Base-by-base conservation (phyloP, 345 rosid genomes). In the Populus ilicifolia region DNA sequence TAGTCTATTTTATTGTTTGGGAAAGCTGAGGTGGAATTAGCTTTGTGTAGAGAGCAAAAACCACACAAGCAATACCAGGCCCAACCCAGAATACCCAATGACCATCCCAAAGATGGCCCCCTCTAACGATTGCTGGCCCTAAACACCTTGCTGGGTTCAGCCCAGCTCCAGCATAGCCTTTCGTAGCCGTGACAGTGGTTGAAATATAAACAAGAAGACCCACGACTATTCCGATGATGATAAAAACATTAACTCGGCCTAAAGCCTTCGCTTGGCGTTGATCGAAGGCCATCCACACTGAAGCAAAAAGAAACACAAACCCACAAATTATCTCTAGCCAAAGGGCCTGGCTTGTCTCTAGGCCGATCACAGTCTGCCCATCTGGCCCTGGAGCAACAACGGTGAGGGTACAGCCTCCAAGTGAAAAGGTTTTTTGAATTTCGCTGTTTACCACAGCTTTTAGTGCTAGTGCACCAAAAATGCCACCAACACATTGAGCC, bases 81-180 rank as follows among this genome's bases (percentile, higher is more conserved):
- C 80, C 83, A 72, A 29, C 74, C 80, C 78, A 81, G 29, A 81
- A 81, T 1, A 81, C 77, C 83, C 80, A 77, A 1, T 81, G 80
- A 8, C 78, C 84, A 43, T 25, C 27, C 84, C 84, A 77, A 30
- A 81, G 61, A 36, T 77, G 75, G 0, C 81, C 76, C 5, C 84
- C 80, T 81, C 84, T 69, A 38, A 77, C 71, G 13, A 81, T 3
- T 9, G 81, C 84, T 0, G 89, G 88, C 38, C 89, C 90, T 56
- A 89, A 69, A 74, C 88, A 87, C 35, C 89, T 86, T 2, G 89
- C 88, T 0, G 89, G 90, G 66, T 86, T 89, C 75, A 87, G 54
- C 81, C 88, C 89, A n/a, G 81, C 90, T 2, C 92, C 92, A 0
- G 83, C 82, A 48, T 87, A 89, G 2, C 86, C 87, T 71, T 80